Evolutionary conservation across 2,329 filamentous ascomycete species (phyloP).

Genomic region (Apiospora phragmitis): DNA sequence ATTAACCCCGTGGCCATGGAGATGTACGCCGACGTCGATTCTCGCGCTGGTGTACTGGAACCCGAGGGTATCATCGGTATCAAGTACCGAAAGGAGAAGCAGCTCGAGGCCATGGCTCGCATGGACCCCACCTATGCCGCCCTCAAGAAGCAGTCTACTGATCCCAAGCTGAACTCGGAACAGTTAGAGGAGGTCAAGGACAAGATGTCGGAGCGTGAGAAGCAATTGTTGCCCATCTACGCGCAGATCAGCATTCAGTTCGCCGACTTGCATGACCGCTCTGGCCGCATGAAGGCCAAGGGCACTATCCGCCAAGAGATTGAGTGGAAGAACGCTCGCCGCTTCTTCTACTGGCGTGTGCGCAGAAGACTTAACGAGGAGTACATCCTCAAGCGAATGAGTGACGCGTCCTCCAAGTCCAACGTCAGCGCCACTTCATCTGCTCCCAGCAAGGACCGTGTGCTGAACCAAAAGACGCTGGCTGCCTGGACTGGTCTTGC

Average conservation of each 20-base stretch:
- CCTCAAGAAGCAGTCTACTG: constrained; percentile 76
- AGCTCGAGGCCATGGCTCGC: constrained; percentile 95
- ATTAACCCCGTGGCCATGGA: constrained; percentile 98
- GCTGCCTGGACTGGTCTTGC: constrained; percentile 80
- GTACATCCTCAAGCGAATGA: constrained; percentile 91
- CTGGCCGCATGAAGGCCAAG: constrained; percentile 98
- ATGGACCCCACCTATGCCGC: constrained; percentile 81
- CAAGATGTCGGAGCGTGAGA: constrained; percentile 83
- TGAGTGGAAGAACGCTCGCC: constrained; percentile 83
- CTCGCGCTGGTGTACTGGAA: constrained; percentile 95
- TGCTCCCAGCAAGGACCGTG: constrained; percentile 38
- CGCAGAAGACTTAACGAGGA: constrained; percentile 96
- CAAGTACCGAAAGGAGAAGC: constrained; percentile 97
- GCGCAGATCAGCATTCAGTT: constrained; percentile 95
- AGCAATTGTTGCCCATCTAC: constrained; percentile 89
- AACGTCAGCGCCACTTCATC: constrained; percentile 32
- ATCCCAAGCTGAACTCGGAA: constrained; percentile 69
- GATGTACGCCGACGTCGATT: constrained; percentile 97
- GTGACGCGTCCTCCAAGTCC: constrained; percentile 37
- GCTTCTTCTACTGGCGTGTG: constrained; percentile 99
- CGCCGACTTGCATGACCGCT: constrained; percentile 93
- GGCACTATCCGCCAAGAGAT: constrained; percentile 83
- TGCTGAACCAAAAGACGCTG: constrained; percentile 69
- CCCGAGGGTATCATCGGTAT: constrained; percentile 98
- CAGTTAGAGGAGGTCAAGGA: constrained; percentile 77